A percentile compares a stretch with the other conserved stretches of the same genome.
Evolutionary conservation across 23 red algal species (phyloP).

Genomic region (Pyropia haitanensis): DNA sequence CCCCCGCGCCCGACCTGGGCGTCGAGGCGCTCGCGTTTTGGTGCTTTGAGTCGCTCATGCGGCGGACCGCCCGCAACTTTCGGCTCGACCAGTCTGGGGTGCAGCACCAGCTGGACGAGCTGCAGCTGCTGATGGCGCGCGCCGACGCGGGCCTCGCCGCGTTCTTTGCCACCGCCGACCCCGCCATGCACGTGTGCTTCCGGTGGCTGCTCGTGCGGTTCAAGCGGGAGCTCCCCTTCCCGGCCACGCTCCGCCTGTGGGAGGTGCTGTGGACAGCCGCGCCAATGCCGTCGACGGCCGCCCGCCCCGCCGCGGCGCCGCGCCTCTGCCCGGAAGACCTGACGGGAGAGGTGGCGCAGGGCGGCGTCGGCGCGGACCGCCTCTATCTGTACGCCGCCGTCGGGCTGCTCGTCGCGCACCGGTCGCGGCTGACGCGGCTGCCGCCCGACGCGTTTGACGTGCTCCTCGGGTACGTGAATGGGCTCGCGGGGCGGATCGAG

Average conservation of each 20-base stretch:
- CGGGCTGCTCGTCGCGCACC: constrained; percentile 60
- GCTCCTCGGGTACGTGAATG: constrained; percentile 63
- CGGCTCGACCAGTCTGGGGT: constrained; percentile 82
- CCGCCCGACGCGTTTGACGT: constrained; percentile 37
- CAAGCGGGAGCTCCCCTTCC: constrained; percentile 81
- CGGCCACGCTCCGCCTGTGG: constrained; percentile 57
- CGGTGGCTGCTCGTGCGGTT: constrained; percentile 91
- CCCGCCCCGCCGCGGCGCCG: too few species aligned
- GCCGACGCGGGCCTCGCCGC: constrained; percentile 47
- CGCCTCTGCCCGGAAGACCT: too few species aligned
- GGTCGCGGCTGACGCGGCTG: constrained; percentile 23
- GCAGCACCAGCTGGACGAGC: constrained; percentile 43
- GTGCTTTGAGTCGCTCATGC: constrained; percentile 89
- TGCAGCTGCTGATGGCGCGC: constrained; percentile 29
- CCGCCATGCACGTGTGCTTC: constrained; percentile 75
- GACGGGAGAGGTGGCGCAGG: too few species aligned
- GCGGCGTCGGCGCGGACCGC: constrained; percentile 36
- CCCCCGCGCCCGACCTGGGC: too few species aligned
- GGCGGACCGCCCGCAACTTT: constrained; percentile 74
- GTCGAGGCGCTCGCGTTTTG: constrained; percentile 82
- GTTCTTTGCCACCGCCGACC: constrained; percentile 46
- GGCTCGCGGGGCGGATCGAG: constrained; percentile 75
- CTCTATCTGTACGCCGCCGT: constrained; percentile 68
- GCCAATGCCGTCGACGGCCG: background rate
- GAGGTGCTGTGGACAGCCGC: constrained; percentile 61